Evolutionary conservation across 345 rosid genomes (phyloP).

Genomic region (Ceriops decandra): DNA sequence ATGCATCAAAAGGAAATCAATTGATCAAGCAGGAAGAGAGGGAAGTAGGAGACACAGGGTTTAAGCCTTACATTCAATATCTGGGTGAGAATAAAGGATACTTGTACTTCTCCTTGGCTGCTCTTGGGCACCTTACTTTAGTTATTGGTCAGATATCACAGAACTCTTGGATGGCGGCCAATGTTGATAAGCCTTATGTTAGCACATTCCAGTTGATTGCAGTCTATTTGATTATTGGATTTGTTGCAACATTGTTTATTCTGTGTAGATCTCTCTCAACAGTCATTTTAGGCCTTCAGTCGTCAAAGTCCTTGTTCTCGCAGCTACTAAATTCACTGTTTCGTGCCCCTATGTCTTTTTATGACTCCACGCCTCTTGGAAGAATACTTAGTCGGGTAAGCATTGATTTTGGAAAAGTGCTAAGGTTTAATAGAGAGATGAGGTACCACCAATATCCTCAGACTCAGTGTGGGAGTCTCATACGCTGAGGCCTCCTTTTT

Average conservation of each 20-base stretch:
- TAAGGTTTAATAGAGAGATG: background rate
- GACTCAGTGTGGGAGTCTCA: too few species aligned
- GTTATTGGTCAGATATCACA: constrained; percentile 57
- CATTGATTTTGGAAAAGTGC: constrained; percentile 8
- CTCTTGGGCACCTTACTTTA: constrained; percentile 42
- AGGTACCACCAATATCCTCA: background rate
- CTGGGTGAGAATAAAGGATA: constrained; percentile 72
- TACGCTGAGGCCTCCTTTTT: too few species aligned
- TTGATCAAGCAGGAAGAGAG: constrained; percentile 79
- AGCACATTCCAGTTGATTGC: constrained; percentile 48
- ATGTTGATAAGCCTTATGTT: constrained; percentile 58
- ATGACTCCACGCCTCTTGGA: constrained; percentile 87
- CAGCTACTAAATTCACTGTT: constrained; percentile 67
- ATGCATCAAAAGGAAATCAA: constrained; percentile 52
- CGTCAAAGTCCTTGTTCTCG: constrained; percentile 67
- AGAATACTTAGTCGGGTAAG: constrained; percentile 75
- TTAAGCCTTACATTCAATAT: constrained; percentile 68
- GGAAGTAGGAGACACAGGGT: constrained; percentile 77
- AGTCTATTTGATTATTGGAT: constrained; percentile 61
- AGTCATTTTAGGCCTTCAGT: constrained; percentile 50
- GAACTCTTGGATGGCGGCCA: constrained; percentile 78
- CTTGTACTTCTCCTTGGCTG: constrained; percentile 53
- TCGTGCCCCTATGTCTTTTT: constrained; percentile 81
- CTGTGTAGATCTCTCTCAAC: constrained; percentile 47
- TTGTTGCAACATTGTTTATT: constrained; percentile 42